Percentiles rank a stretch among this genome's conserved stretches.
phyloP scores from a whole-genome alignment of 352 stramenopile species.

The Pythium coloratum region DNA sequence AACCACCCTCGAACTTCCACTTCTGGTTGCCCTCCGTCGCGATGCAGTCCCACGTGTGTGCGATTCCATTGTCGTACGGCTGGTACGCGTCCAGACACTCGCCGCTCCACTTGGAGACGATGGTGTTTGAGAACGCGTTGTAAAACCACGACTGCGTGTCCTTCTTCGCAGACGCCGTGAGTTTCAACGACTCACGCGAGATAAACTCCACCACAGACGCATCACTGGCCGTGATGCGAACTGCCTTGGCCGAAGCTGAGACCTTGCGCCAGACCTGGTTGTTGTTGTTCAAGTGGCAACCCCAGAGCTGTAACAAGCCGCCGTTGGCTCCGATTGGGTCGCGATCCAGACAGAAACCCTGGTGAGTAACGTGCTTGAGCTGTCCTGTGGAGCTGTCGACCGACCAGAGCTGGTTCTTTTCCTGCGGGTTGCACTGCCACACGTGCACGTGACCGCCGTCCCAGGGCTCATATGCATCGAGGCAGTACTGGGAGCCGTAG shows the following conservation, averaged over 20 bases:
- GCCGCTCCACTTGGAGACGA: conserved; percentile 24
- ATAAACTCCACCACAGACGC: conserved; percentile 19
- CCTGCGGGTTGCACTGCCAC: conserved; percentile 47
- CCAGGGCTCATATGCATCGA: conserved; percentile 64
- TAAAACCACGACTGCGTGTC: conserved; percentile 26
- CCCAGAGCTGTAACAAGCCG: conserved; percentile 43
- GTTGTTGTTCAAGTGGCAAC: conserved; percentile 57
- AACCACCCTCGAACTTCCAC: conserved; percentile 27
- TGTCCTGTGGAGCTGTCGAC: conserved; percentile 43
- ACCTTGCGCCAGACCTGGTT: conserved; percentile 34
- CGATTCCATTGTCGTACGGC: conserved; percentile 8
- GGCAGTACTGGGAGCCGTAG: conserved; percentile 47
- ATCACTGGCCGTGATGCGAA: conserved; percentile 14
- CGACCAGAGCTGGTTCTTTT: conserved; percentile 65
- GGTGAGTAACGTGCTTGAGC: conserved; percentile 50
- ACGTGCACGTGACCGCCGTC: conserved; percentile 57
- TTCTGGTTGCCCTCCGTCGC: conserved; percentile 27
- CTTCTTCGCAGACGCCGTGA: not conserved
- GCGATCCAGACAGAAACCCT: conserved; percentile 60
- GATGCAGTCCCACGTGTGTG: conserved; percentile 31
- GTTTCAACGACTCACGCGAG: not conserved
- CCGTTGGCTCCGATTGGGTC: conserved; percentile 39
- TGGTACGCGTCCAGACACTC: conserved; percentile 32
- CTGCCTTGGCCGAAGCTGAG: conserved; percentile 14
- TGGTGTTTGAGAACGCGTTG: conserved; percentile 20